phyloP scores from a whole-genome alignment of 768 basidiomycete species.

The Agaricus subrufescens region DNA sequence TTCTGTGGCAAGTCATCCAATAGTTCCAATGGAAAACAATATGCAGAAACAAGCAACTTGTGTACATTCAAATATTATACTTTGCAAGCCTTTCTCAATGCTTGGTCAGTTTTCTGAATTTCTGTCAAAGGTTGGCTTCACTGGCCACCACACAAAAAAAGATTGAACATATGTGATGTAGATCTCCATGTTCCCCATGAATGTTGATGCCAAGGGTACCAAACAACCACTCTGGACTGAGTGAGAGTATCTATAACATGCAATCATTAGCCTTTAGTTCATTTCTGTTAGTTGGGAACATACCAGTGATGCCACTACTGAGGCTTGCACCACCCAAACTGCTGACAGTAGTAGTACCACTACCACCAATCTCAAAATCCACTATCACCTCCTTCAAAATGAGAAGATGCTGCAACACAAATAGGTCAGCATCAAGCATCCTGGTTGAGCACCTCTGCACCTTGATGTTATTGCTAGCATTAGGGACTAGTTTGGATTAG shows the following conservation, averaged over 20 bases:
- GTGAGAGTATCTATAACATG: conserved; percentile 45
- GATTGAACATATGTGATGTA: conserved; percentile 51
- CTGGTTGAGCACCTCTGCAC: conserved; percentile 40
- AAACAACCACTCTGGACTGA: conserved; percentile 63
- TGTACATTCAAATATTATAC: conserved; percentile 65
- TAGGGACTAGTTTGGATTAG: no score
- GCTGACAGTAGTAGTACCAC: conserved; percentile 7
- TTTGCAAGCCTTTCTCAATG: conserved; percentile 80
- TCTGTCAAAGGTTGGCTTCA: background rate
- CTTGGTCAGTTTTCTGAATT: conserved; percentile 76
- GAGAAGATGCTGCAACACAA: conserved; percentile 86
- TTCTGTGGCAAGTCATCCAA: no score
- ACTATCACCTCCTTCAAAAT: conserved; percentile 85
- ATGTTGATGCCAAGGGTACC: conserved; percentile 60
- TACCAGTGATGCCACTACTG: conserved; percentile 52
- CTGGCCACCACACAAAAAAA: background rate
- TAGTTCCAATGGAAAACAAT: no score
- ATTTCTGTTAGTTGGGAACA: background rate
- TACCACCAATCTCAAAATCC: conserved; percentile 59
- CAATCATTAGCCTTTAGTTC: background rate
- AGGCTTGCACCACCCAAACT: conserved; percentile 12
- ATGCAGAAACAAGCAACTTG: conserved; percentile 51
- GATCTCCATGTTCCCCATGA: conserved; percentile 54
- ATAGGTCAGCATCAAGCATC: conserved; percentile 72
- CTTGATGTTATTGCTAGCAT: conserved; percentile 58